Conservation (phyloP, 768 basidiomycete species). For the Hydnomerulius pinastri region DNA sequence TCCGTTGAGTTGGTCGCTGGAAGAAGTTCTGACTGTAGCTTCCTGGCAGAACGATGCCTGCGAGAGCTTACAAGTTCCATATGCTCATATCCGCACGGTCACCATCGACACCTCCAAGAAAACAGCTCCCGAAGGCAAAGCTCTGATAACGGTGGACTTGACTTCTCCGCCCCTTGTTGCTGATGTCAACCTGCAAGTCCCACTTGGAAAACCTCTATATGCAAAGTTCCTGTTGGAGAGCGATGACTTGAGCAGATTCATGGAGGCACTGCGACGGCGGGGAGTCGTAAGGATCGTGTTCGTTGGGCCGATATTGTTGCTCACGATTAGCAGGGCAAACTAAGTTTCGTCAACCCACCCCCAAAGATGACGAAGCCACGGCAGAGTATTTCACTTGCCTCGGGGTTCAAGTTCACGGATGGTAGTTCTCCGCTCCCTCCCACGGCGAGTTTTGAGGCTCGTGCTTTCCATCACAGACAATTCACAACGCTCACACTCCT, state of each 20-base stretch:
- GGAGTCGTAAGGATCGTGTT: slow-evolving; percentile 42
- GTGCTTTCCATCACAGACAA: not conserved
- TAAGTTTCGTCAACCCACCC: slow-evolving; percentile 27
- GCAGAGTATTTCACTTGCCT: slow-evolving; percentile 29
- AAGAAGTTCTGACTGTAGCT: not conserved
- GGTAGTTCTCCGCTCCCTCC: slow-evolving; percentile 23
- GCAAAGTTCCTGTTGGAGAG: slow-evolving; percentile 43
- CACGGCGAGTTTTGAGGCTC: slow-evolving; percentile 29
- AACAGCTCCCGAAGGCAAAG: slow-evolving; percentile 16
- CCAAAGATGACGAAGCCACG: slow-evolving; percentile 13
- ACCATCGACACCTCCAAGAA: slow-evolving; percentile 26
- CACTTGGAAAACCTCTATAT: slow-evolving; percentile 20
- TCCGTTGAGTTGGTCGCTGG: not conserved
- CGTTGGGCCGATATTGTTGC: not conserved
- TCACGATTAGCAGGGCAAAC: slow-evolving; percentile 28
- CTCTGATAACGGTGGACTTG: slow-evolving; percentile 32
- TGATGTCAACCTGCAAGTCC: slow-evolving; percentile 22
- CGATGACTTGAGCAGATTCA: slow-evolving; percentile 38
- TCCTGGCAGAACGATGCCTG: slow-evolving; percentile 45
- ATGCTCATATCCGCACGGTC: slow-evolving; percentile 32
- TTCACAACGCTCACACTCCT: not conserved
- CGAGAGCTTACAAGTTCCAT: slow-evolving; percentile 53
- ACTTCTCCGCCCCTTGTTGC: slow-evolving; percentile 43
- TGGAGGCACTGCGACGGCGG: slow-evolving; percentile 43
- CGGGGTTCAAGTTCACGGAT: slow-evolving; percentile 22